Base-by-base conservation (phyloP, 352 stramenopile genomes). In the Globisporangium middletonii region DNA sequence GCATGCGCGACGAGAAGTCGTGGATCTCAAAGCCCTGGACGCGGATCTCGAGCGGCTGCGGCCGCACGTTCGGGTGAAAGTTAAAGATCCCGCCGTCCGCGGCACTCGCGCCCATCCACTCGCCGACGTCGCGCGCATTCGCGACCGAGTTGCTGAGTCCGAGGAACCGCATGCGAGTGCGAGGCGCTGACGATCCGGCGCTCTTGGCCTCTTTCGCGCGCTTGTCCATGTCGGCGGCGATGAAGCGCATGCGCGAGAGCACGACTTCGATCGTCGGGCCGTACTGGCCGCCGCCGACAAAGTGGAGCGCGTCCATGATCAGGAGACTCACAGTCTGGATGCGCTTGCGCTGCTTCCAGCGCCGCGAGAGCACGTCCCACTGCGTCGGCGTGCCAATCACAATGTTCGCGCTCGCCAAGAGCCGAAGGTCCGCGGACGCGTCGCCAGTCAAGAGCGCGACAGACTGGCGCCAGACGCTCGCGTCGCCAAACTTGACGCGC, bases 1-100 rank as follows among this genome's bases (percentile, higher is more conserved):
- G 84, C 68, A 99, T 91, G 6, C 97, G 82, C 33, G 90, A 96
- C 19, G 90, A 90, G 69, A 98, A 98, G 63, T 99, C 96, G 56
- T 96, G 94, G 55, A 98, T 96, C 45, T 99, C 97, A 65, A 99
- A 99, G 4, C 96, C 97, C 64, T 99, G 96, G 41, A 99, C 92
- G 28, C 86, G 87, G 57, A 99, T 96, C 68, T 99, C 97, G 16
- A 99, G 70, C 11, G 97, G 97, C 58, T 97, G 83, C 2, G 97
- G 97, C 53, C 97, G 82, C 33, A 97, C 96, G 35, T 97, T 96
- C 44, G 94, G 95, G 61, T 92, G 83, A 77, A 99, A 99, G 69
- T 97, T 98, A 73, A 98, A 97, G 23, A 71, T 71, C 2, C 52
- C 43, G 41, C 18, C 74, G 56, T 91, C 90, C 30, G 97, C 88